Base-by-base conservation (phyloP, 441 rosid species). In the Melastoma candidum region DNA sequence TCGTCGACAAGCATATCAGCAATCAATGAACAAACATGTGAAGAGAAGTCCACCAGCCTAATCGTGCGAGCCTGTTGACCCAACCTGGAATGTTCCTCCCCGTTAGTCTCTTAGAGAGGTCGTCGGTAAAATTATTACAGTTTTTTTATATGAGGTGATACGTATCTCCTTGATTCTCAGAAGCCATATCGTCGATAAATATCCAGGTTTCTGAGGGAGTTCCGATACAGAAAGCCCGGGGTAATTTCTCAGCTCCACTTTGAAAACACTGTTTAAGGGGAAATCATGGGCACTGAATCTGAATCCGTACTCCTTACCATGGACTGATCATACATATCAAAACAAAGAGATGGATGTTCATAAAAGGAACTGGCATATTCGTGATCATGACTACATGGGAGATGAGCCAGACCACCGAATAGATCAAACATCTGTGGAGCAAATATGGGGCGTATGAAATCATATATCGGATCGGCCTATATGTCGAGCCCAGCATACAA, bases 51-150 rank as follows among this genome's bases (percentile, higher is more conserved):
- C 13, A 6, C 0, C 13, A 69, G 83, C 95, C 95, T 75, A 85
- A 56, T 67, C 76, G 80, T 12, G 90, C 95, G 46, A 85, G 79
- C 64, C 95, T 89, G 67, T 85, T 85, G 44, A 85, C 87, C 87
- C 90, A 85, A 27, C 90, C 78, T 2, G 95, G 95, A 68, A 82
- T 72, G 47, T 43, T 62, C 67, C 68, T 78, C 63, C 74, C 70
- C 0, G 75, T 74, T 74, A 82, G 69, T 71, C 74, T 82, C 58
- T 54, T 44, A 1, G 84, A 61, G 13, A 85, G 71, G 43, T 85
- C 82, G 12, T 85, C 82, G 3, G 87, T 85, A 48, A 85, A 85
- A 63, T 85, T 87, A 70, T 85, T 85, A 78, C 95, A 85, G 61
- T 85, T 85, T 68, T 83, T 85, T 53, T 90, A 77, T 65, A 85